A percentile compares a stretch with the other conserved stretches of the same genome.
Conservation (phyloP, 1,284 basidiomycete genomes). For the Microbotryum saponariae region DNA sequence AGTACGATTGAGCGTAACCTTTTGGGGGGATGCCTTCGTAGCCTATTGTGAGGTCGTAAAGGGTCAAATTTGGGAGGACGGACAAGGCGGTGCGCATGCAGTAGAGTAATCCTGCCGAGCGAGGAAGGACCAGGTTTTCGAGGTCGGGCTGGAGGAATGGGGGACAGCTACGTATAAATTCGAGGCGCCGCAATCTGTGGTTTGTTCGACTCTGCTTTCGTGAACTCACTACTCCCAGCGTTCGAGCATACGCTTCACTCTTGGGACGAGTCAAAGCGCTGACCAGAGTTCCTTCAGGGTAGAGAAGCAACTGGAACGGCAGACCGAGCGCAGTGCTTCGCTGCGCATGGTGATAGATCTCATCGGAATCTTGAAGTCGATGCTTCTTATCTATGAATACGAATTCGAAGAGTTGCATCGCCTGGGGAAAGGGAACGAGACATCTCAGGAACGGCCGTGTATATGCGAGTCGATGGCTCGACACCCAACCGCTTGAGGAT, state of each 20-base stretch:
- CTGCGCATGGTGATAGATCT: neutral
- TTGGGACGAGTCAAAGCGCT: constrained; percentile 70
- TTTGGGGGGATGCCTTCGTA: constrained; percentile 19
- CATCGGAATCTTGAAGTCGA: neutral
- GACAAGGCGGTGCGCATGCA: constrained; percentile 71
- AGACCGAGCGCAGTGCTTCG: neutral
- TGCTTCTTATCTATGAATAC: constrained; percentile 68
- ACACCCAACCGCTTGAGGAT: no score
- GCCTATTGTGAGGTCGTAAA: constrained; percentile 49
- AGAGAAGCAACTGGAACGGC: constrained; percentile 74
- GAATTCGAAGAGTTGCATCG: constrained; percentile 85
- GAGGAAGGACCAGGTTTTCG: constrained; percentile 69
- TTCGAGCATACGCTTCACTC: constrained; percentile 74
- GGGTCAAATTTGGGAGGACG: constrained; percentile 63
- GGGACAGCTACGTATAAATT: neutral
- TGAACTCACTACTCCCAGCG: constrained; percentile 66
- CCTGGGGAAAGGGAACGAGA: constrained; percentile 43
- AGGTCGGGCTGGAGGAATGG: constrained; percentile 57
- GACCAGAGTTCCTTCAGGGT: constrained; percentile 85
- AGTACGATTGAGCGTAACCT: constrained; percentile 73
- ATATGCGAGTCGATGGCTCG: no score
- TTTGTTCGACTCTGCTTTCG: no score
- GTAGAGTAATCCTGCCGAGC: constrained; percentile 82
- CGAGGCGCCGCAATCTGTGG: neutral
- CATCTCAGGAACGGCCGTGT: no score